Conservation (phyloP, 2,329 filamentous ascomycete species). For the Ophiostoma montium region DNA sequence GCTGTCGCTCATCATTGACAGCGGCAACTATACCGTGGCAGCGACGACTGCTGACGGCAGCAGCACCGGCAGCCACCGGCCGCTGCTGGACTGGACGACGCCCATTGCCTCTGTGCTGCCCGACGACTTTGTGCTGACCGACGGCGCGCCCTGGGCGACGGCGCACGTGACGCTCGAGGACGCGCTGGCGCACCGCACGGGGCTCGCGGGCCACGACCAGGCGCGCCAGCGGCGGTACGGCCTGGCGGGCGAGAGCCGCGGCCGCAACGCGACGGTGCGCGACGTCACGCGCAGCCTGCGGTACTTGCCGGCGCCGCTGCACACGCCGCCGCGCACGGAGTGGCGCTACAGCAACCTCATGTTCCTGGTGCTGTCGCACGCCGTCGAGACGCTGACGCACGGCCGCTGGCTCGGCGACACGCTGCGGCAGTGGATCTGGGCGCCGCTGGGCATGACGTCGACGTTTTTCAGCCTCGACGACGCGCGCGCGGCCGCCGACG, state of each 20-base stretch:
- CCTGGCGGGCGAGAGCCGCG: slow-evolving; percentile 18
- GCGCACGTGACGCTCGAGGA: slow-evolving; percentile 38
- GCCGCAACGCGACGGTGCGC: slow-evolving; percentile 20
- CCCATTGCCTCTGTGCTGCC: slow-evolving; percentile 31
- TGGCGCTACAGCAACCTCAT: slow-evolving; percentile 40
- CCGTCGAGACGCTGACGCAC: slow-evolving; percentile 27
- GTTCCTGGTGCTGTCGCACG: slow-evolving; percentile 32
- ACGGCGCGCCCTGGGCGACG: slow-evolving; percentile 25
- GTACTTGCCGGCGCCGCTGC: slow-evolving; percentile 24
- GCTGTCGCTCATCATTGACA: slow-evolving; percentile 32
- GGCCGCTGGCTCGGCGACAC: slow-evolving; percentile 23
- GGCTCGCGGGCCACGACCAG: slow-evolving; percentile 30
- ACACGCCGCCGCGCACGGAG: slow-evolving; percentile 24
- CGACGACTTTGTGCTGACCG: slow-evolving; percentile 32
- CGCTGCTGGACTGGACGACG: slow-evolving; percentile 33
- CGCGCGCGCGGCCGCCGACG: slow-evolving; percentile 16
- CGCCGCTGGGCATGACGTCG: slow-evolving; percentile 29
- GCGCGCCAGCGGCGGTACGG: slow-evolving; percentile 18
- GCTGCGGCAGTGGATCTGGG: slow-evolving; percentile 27
- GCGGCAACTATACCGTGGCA: slow-evolving; percentile 21
- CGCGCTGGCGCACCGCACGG: slow-evolving; percentile 35
- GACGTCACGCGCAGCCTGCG: slow-evolving; percentile 27
- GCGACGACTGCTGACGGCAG: too few relatives aligned
- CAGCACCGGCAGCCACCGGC: too few relatives aligned
- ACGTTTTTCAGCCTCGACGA: slow-evolving; percentile 23